Base-by-base conservation (phyloP, 768 basidiomycete species). In the Lactarius hengduanensis region DNA sequence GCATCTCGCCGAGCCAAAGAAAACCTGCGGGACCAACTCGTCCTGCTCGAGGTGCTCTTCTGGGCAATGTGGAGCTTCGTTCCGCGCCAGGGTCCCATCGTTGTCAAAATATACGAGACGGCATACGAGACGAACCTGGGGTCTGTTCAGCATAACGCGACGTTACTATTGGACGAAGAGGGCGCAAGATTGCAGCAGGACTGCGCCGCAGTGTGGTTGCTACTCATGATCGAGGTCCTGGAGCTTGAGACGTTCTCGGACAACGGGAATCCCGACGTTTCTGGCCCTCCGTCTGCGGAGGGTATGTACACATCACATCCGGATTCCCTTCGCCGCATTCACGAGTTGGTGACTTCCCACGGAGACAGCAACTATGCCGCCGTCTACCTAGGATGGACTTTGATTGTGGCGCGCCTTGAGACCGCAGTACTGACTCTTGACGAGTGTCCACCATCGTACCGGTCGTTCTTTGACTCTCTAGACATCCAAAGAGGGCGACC, bases 51-150 rank as follows among this genome's bases (percentile, higher is more conserved):
- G 70, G 85, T 96, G 40, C 80, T 97, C 55, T 98, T 97, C 76
- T 92, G 92, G 86, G 83, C 87, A 5, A 88, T 94, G 84, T 96
- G 90, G 87, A 86, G 84, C 15, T 88, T 86, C 64, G 83, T 85
- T 13, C 76, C 87, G 0, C 88, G 91, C 71, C 82, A 80, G 43
- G 91, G 88, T 2, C 77, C 82, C 4, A 72, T 90, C 63, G 87
- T 92, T 34, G 80, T 82, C 70, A 78, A 79, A 62, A 82, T 94
- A 43, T 85, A 87, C 74, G 81, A 87, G 65, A 80, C 86, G 1
- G 87, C 88, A 7, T 89, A 88, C 72, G 75, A 76, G 38, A 86
- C 87, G 0, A 80, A 84, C 53, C 81, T 93, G 6, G 92, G 92
- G 0, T 81, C 83, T 3, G 73, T 70, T 1, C 93, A 94, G 74